These are phyloP conservation scores for Platanthera guangdongensis DNA, from an alignment of 106 monocot genomes.

Conservation along the genomic window DNA sequence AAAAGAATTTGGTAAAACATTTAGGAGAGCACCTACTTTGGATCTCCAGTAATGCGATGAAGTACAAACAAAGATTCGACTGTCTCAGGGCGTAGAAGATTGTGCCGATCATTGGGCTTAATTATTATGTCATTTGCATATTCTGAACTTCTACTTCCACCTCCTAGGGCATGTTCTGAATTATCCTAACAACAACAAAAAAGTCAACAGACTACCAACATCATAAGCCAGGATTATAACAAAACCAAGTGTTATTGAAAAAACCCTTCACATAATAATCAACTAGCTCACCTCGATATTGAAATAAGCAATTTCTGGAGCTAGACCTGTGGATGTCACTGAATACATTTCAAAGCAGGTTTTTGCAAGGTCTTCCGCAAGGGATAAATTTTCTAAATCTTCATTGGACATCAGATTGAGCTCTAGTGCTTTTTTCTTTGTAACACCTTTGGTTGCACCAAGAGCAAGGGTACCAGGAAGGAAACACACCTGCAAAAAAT, in stretches of 20 bases:
- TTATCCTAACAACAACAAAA: conserved; percentile 31
- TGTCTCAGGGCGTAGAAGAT: conserved; percentile 89
- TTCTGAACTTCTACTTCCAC: conserved; percentile 77
- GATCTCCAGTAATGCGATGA: conserved; percentile 81
- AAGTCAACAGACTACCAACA: not conserved
- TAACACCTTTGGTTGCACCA: conserved; percentile 87
- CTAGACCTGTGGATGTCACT: conserved; percentile 84
- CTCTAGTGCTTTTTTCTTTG: conserved; percentile 62
- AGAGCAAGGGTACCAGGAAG: conserved; percentile 88
- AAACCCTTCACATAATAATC: not conserved
- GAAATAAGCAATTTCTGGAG: conserved; percentile 92
- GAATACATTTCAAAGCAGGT: conserved; percentile 91
- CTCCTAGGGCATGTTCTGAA: conserved; percentile 44
- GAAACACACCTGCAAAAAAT: conserved; percentile 68
- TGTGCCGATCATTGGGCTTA: conserved; percentile 81
- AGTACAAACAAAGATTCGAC: conserved; percentile 90
- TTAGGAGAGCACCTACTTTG: conserved; percentile 48
- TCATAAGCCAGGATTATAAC: not conserved
- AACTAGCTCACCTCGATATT: conserved; percentile 47
- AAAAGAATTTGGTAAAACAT: not conserved
- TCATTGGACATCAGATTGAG: conserved; percentile 43
- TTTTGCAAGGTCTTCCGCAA: conserved; percentile 89
- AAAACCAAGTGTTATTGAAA: not conserved
- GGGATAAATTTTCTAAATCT: conserved; percentile 69
- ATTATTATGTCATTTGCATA: conserved; percentile 85